These are phyloP conservation scores for Aphanomyces astaci DNA, from an alignment of 352 stramenopile species.

Conservation along the genomic window DNA sequence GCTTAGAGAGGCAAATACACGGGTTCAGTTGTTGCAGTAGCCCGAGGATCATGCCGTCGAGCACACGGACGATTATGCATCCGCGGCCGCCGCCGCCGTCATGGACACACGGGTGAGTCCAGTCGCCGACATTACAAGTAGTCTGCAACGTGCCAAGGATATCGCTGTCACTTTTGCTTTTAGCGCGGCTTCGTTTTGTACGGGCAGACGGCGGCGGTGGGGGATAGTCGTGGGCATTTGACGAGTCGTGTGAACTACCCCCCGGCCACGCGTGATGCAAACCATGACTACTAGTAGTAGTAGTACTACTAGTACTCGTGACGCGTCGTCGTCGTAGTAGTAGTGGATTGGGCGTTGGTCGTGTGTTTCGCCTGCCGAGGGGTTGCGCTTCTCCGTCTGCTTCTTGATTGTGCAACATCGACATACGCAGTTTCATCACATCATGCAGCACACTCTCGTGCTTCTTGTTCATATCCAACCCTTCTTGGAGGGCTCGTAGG, in stretches of 20 bases:
- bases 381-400: too few relatives aligned
- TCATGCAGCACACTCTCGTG: conserved; percentile 39
- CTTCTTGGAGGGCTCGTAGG: conserved; percentile 18
- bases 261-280: too few relatives aligned
- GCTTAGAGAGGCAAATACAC: not conserved
- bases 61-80: conserved; percentile 6
- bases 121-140: too few relatives aligned
- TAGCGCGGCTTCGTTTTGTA: conserved; percentile 31
- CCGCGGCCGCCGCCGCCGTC: not conserved
- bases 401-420: conserved; percentile 31
- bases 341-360: too few relatives aligned
- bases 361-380: too few relatives aligned
- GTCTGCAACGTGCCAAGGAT: conserved; percentile 31
- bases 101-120: too few relatives aligned
- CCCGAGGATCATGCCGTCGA: conserved; percentile 19
- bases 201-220: too few relatives aligned
- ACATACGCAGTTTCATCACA: conserved; percentile 37
- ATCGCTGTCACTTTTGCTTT: conserved; percentile 45
- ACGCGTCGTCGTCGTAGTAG: too few relatives aligned
- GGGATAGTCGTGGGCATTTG: too few relatives aligned
- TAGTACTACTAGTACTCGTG: too few relatives aligned
- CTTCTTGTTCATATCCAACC: conserved; percentile 25
- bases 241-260: too few relatives aligned
- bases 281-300: too few relatives aligned
- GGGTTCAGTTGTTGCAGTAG: conserved; percentile 9